These are phyloP conservation scores for Chlorella sp. DNA, from an alignment of 139 green algal species.

Conservation along the genomic window DNA sequence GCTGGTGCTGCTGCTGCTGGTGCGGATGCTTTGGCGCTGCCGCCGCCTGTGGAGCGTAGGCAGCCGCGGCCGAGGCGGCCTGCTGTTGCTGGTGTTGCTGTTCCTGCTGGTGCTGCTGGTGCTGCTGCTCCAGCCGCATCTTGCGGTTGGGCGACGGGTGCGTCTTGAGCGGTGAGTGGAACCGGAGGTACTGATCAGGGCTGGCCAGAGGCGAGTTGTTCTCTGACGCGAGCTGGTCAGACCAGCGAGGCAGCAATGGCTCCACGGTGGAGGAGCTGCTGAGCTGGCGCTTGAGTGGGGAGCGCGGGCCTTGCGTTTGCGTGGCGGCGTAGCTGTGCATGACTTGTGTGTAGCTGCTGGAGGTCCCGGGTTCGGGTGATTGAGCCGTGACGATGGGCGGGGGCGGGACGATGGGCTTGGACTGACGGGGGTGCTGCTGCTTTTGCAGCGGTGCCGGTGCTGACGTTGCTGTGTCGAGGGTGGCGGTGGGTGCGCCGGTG, in stretches of 20 bases:
- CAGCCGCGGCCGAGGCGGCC: too few species aligned
- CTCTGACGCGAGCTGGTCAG: background rate
- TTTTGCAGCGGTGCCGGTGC: too few species aligned
- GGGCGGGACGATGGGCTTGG: too few species aligned
- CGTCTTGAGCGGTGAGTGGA: background rate
- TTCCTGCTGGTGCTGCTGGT: background rate
- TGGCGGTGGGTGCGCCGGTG: background rate
- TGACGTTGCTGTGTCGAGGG: too few species aligned
- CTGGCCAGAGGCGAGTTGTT: background rate
- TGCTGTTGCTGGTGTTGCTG: background rate
- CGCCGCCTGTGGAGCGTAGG: too few species aligned
- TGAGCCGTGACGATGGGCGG: too few species aligned
- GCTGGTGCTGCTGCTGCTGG: background rate
- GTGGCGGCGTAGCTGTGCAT: background rate
- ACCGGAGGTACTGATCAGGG: background rate
- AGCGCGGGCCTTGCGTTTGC: background rate
- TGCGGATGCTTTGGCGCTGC: background rate
- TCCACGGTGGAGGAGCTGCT: background rate
- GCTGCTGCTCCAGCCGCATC: background rate
- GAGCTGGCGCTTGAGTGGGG: background rate
- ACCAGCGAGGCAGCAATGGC: background rate
- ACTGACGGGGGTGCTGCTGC: too few species aligned
- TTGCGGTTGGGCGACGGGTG: background rate
- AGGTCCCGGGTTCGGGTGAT: background rate
- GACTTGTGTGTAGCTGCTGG: background rate